Evolutionary conservation across 805 yeast genomes (phyloP).

Genomic region (Candida piceae): DNA sequence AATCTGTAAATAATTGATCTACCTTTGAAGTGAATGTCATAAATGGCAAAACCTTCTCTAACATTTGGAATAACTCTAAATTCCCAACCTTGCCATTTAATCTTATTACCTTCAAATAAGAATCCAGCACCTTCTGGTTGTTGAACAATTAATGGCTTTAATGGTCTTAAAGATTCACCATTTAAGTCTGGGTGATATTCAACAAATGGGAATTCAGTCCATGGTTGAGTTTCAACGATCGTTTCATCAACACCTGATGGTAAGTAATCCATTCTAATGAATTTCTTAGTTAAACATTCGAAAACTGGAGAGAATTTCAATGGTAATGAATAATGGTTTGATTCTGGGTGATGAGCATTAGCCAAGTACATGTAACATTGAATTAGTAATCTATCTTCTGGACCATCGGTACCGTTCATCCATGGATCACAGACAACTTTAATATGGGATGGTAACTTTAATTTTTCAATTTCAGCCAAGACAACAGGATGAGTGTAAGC

Average conservation of each 20-base stretch:
- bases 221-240: constrained; percentile 49
- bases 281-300: constrained; percentile 53
- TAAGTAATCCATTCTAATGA: constrained; percentile 66
- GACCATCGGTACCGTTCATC: constrained; percentile 75
- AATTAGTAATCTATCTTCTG: constrained; percentile 55
- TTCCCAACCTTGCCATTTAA: constrained; percentile 82
- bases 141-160: constrained; percentile 62
- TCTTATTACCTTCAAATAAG: constrained; percentile 50
- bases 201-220: constrained; percentile 55
- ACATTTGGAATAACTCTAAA: constrained; percentile 64
- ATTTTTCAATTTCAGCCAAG: constrained; percentile 59
- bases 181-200: constrained; percentile 73
- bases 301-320: constrained; percentile 71
- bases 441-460: constrained; percentile 53
- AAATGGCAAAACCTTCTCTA: constrained; percentile 76
- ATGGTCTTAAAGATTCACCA: constrained; percentile 48
- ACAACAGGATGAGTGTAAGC: constrained; percentile 52
- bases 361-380: constrained; percentile 74
- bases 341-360: constrained; percentile 60
- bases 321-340: constrained; percentile 73
- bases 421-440: constrained; percentile 68
- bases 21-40: constrained; percentile 70
- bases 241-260: constrained; percentile 68
- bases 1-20: constrained; percentile 71
- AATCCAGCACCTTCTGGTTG: constrained; percentile 85